Evolutionary conservation across 495 filamentous ascomycete species (phyloP).

Genomic region (Xylaria intraflava): DNA sequence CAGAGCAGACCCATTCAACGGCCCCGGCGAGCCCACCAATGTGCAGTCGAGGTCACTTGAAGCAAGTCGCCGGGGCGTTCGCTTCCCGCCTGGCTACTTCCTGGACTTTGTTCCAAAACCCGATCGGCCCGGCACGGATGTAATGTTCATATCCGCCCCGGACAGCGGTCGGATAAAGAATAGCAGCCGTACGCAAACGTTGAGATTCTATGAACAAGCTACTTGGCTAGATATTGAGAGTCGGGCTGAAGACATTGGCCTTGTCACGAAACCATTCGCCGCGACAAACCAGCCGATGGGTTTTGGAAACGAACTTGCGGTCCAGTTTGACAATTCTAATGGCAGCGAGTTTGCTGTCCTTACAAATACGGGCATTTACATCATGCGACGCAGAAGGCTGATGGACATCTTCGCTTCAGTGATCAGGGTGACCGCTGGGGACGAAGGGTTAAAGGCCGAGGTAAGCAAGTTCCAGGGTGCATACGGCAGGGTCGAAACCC

Average conservation of each 20-base stretch:
- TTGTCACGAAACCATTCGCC: slow-evolving; percentile 62
- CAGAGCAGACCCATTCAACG: slow-evolving; percentile 19
- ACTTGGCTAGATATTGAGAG: slow-evolving; percentile 67
- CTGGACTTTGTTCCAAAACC: slow-evolving; percentile 64
- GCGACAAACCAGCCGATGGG: slow-evolving; percentile 64
- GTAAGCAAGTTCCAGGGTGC: slow-evolving; percentile 70
- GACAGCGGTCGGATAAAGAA: slow-evolving; percentile 75
- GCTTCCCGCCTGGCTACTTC: slow-evolving; percentile 86
- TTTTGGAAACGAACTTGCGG: slow-evolving; percentile 90
- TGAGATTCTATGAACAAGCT: slow-evolving; percentile 61
- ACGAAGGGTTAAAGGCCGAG: slow-evolving; percentile 74
- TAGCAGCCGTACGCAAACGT: slow-evolving; percentile 41
- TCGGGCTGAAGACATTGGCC: slow-evolving; percentile 65
- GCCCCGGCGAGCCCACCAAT: slow-evolving; percentile 31
- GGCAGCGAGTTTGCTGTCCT: slow-evolving; percentile 81
- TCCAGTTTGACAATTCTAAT: slow-evolving; percentile 76
- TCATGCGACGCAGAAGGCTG: slow-evolving; percentile 72
- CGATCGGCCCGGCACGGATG: slow-evolving; percentile 45
- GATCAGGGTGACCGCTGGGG: slow-evolving; percentile 62
- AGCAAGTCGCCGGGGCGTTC: slow-evolving; percentile 49
- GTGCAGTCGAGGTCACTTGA: slow-evolving; percentile 42
- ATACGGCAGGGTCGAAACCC: slow-evolving; percentile 80
- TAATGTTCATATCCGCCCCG: slow-evolving; percentile 77
- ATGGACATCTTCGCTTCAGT: slow-evolving; percentile 89
- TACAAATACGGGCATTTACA: slow-evolving; percentile 81